A percentile compares a stretch with the other conserved stretches of the same genome.
Evolutionary conservation across 306 rosid genomes (phyloP).

Genomic region (Rosa chinensis): DNA sequence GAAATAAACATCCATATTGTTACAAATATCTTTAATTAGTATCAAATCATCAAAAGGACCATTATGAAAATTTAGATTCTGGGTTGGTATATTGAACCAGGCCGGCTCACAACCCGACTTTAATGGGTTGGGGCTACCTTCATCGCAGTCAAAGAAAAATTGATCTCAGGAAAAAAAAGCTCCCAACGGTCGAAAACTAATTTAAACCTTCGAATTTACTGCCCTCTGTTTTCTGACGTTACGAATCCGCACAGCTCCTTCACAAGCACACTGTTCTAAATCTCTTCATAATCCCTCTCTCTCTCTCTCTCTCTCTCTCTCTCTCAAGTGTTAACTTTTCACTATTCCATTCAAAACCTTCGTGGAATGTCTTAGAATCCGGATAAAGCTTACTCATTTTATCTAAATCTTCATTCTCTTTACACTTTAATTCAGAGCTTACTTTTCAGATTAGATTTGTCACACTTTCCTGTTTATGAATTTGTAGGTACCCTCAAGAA

Average conservation of each 20-base stretch:
- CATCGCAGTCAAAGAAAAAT: too few species aligned
- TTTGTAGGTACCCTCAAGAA: constrained; percentile 16
- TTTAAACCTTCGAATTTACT: not conserved
- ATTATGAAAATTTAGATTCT: too few species aligned
- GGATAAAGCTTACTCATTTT: not conserved
- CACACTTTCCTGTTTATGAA: not conserved
- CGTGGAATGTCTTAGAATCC: not conserved
- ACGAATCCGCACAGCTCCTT: constrained; percentile 8
- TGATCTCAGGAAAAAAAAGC: too few species aligned
- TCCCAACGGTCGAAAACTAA: constrained; percentile 19
- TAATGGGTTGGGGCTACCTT: too few species aligned
- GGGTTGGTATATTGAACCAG: too few species aligned
- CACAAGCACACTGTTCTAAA: not conserved
- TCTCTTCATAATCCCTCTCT: not conserved
- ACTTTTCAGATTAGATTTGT: not conserved
- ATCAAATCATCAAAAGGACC: too few species aligned
- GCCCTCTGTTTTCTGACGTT: constrained; percentile 7
- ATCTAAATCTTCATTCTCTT: not conserved
- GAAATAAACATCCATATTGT: too few species aligned
- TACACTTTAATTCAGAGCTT: not conserved
- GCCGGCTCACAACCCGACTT: too few species aligned
- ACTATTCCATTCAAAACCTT: not conserved
- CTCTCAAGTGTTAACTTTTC: not conserved
- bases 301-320: not conserved
- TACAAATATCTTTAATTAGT: too few species aligned